Conservation (phyloP, 1,284 basidiomycete species). For the Sporisorium sorghi region DNA sequence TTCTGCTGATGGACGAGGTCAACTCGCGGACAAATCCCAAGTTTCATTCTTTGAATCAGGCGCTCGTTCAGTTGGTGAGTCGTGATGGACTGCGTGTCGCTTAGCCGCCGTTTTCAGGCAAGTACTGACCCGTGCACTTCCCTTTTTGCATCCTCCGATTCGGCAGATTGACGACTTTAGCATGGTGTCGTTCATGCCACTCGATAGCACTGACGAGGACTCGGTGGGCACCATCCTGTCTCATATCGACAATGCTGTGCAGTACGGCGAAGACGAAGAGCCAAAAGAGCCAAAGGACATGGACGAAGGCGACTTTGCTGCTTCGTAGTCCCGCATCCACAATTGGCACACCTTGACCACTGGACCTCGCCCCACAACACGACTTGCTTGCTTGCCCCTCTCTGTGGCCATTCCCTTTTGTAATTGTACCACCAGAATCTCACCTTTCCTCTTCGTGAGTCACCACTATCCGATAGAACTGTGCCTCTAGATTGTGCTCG, state of each 20-base stretch:
- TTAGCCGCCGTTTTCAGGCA: neutral
- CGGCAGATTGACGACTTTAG: constrained; percentile 95
- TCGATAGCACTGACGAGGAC: constrained; percentile 90
- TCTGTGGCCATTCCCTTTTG: neutral
- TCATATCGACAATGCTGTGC: constrained; percentile 97
- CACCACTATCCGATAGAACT: no score
- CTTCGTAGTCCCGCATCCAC: constrained; percentile 4
- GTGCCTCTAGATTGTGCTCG: neutral
- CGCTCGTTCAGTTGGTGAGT: constrained; percentile 87
- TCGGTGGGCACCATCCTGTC: constrained; percentile 89
- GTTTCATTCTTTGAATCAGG: constrained; percentile 92
- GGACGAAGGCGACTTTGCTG: constrained; percentile 61
- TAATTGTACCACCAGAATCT: constrained; percentile 1
- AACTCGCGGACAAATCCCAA: constrained; percentile 80
- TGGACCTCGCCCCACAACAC: neutral
- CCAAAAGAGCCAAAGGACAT: constrained; percentile 68
- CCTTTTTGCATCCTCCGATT: neutral
- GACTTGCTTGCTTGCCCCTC: neutral
- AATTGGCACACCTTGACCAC: no score
- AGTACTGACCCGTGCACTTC: neutral
- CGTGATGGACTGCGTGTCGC: neutral
- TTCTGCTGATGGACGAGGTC: constrained; percentile 80
- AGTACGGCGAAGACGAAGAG: constrained; percentile 73
- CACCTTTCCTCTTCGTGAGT: neutral
- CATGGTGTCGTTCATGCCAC: constrained; percentile 93